Evolutionary conservation across 305 asterid genomes (phyloP).

Genomic region (Andrographis paniculata): DNA sequence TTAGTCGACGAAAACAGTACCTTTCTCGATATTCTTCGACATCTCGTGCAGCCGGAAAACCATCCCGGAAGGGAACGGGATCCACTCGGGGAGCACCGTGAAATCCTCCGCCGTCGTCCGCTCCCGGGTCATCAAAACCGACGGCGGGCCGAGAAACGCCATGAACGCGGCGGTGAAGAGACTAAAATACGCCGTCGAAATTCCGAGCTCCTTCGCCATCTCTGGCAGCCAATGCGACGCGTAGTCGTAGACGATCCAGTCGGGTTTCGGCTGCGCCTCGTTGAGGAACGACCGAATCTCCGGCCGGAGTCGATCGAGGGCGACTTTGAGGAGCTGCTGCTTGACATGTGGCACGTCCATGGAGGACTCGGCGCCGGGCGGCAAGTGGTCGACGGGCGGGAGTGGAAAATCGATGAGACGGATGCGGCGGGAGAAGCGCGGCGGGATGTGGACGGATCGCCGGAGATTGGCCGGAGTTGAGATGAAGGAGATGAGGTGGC

Average conservation of each 20-base stretch:
- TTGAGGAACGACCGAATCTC: slow-evolving; percentile 42
- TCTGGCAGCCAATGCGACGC: slow-evolving; percentile 76
- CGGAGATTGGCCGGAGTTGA: slow-evolving; percentile 72
- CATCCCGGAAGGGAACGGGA: slow-evolving; percentile 45
- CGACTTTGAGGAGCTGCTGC: slow-evolving; percentile 65
- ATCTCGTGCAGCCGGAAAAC: slow-evolving; percentile 58
- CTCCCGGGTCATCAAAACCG: slow-evolving; percentile 24
- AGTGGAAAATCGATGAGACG: slow-evolving; percentile 36
- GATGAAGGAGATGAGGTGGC: slow-evolving; percentile 64
- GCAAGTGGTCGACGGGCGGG: slow-evolving; percentile 43
- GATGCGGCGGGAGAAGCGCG: slow-evolving; percentile 36
- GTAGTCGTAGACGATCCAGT: slow-evolving; percentile 74
- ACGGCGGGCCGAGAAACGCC: slow-evolving; percentile 60
- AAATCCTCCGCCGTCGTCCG: slow-evolving; percentile 46
- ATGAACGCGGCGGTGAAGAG: slow-evolving; percentile 70
- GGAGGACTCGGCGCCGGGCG: slow-evolving; percentile 71
- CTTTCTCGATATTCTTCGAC: slow-evolving; percentile 45
- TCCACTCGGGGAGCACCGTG: slow-evolving; percentile 60
- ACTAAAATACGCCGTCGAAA: slow-evolving; percentile 49
- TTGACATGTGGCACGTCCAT: slow-evolving; percentile 71
- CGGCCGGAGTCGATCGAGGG: slow-evolving; percentile 57
- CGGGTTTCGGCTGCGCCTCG: slow-evolving; percentile 41
- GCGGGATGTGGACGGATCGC: slow-evolving; percentile 43
- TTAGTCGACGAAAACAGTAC: slow-evolving; percentile 9
- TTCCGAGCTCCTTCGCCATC: slow-evolving; percentile 31